Evolutionary conservation across 2,329 filamentous ascomycete genomes (phyloP).

Genomic region (Thielaviopsis musarum): DNA sequence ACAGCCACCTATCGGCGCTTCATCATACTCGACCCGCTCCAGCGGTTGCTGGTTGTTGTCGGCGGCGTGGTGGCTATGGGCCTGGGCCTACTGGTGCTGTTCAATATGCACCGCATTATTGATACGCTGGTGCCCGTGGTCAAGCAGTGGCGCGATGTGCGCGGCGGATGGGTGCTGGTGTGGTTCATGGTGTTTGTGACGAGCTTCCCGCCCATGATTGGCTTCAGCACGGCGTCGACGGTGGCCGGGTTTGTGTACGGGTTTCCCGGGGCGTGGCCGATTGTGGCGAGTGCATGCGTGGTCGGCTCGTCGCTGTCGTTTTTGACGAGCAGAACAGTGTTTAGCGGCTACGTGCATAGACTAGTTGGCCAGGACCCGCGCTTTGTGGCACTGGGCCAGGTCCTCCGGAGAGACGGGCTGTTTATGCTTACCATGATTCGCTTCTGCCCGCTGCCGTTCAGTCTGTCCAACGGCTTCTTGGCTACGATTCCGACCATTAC

Average conservation of each 20-base stretch:
- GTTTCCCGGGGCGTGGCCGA: slow-evolving; percentile 55
- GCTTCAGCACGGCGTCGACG: slow-evolving; percentile 58
- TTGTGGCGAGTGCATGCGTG: slow-evolving; percentile 64
- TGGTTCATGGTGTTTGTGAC: slow-evolving; percentile 61
- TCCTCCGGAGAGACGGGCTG: slow-evolving; percentile 77
- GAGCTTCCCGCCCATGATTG: slow-evolving; percentile 74
- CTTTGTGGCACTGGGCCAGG: slow-evolving; percentile 76
- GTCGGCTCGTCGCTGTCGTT: slow-evolving; percentile 67
- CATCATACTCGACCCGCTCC: slow-evolving; percentile 37
- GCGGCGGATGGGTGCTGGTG: slow-evolving; percentile 56
- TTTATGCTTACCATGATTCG: slow-evolving; percentile 82
- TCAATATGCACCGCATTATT: slow-evolving; percentile 72
- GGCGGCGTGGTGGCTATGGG: slow-evolving; percentile 32
- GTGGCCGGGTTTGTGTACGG: slow-evolving; percentile 39
- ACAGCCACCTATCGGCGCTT: slow-evolving; percentile 25
- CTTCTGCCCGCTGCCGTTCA: slow-evolving; percentile 84
- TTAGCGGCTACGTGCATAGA: slow-evolving; percentile 62
- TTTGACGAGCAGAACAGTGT: slow-evolving; percentile 58
- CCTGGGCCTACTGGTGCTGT: slow-evolving; percentile 49
- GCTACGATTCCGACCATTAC: slow-evolving; percentile 83
- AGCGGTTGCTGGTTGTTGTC: slow-evolving; percentile 39
- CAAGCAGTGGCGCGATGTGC: slow-evolving; percentile 56
- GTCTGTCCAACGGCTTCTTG: slow-evolving; percentile 82
- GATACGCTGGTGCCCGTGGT: slow-evolving; percentile 55
- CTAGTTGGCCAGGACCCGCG: slow-evolving; percentile 70